Base-by-base conservation (phyloP, 2,329 filamentous ascomycete species). In the Triangularia verruculosa region DNA sequence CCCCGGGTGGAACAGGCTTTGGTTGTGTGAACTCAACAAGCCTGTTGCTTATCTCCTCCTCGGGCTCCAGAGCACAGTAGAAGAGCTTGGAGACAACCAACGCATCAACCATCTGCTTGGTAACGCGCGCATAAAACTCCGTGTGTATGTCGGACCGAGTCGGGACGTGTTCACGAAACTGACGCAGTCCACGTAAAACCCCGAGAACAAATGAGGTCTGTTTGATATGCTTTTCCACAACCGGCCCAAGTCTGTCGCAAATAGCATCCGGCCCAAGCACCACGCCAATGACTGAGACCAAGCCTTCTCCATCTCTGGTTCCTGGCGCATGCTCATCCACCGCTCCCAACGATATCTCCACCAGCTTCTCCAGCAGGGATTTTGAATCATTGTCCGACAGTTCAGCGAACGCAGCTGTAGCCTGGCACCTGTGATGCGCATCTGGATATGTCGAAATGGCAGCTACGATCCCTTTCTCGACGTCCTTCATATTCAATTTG, bases 171-270 rank as follows among this genome's bases (percentile, higher is more conserved):
- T 28, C 25, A 12, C 24, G 24, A n/a, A 56, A 30, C 8, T 25
- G 20, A 4, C 57, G 47, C 27, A 68, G 32, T 24, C 60, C 58
- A 3, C 39, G 27, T 13, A 67, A 11, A 28, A 59, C 61, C 1
- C 63, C 65, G 3, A 67, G 28, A 15, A 59, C 39, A 27, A 68
- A 65, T 0, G 63, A 61, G 7, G 59, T 56, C n/a, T 61, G 61
- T 4, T 51, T n/a, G 17, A 61, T 34, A 34, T 64, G 32, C 17
- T 61, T 65, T 12, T 64, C 55, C 9, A 62, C 59, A 5, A 65
- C 22, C 1, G 61, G 60, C 20, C 27, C 15, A 12, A 67, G 60
- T 20, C 62, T 67, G 17, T 8, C 12, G 17, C 24, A 12, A 22
- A 61, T 2, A 3, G 15, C 30, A 4, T 63, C 58, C 17, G 32